Conservation (phyloP, 257 asterid species). For the Sherardia arvensis region DNA sequence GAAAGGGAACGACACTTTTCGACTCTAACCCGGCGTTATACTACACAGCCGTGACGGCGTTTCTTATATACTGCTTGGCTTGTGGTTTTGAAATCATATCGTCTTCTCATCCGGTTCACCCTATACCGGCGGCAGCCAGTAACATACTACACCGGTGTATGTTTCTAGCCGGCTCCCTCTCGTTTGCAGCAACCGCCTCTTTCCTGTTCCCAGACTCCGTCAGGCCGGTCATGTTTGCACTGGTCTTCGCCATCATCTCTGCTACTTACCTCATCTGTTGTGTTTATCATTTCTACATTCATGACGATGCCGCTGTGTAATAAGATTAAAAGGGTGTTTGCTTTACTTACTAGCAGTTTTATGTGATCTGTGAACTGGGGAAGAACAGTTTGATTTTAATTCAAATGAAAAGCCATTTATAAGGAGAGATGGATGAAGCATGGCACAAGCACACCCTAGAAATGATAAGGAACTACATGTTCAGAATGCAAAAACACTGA, state of each 20-base stretch:
- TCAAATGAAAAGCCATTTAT: too few species aligned
- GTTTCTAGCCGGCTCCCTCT: background rate
- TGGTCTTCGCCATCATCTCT: background rate
- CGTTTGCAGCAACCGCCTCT: background rate
- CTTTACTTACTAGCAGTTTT: too few species aligned
- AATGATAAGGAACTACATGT: too few species aligned
- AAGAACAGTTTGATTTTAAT: too few species aligned
- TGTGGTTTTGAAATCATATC: background rate
- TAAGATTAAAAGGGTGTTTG: too few species aligned
- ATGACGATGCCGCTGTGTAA: background rate
- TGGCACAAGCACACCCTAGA: too few species aligned
- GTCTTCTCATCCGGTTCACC: background rate
- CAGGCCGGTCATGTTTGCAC: background rate
- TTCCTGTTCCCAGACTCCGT: background rate
- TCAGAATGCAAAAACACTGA: too few species aligned
- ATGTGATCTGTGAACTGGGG: too few species aligned
- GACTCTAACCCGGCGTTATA: background rate
- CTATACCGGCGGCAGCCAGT: background rate
- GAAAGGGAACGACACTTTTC: background rate
- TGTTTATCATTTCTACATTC: background rate
- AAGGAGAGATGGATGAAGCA: too few species aligned
- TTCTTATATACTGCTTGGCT: background rate
- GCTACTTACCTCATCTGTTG: background rate
- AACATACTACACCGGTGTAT: background rate
- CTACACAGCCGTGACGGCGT: background rate